Base-by-base conservation (phyloP, 257 asterid genomes). In the Solanum arcanum region DNA sequence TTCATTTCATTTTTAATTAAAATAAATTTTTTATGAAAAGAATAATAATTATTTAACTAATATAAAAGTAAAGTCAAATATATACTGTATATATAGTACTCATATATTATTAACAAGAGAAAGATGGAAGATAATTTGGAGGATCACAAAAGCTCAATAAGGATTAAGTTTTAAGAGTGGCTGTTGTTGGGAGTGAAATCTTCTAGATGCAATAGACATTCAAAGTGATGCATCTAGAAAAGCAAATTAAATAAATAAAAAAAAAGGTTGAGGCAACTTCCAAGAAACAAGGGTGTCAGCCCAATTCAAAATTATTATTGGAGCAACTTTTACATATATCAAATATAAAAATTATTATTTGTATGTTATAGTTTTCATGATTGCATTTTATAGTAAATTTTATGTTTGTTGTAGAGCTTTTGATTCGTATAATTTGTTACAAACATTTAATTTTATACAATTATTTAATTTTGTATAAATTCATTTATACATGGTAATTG, bases 341-440 rank as follows among this genome's bases (percentile, higher is more conserved):
- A 37, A 37, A 37, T 6, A 37, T 0, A 37, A 1, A 37, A 37
- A 37, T 37, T 37, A 37, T 35, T 37, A 37, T 37, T 37, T 6
- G 2, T 37, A 37, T 37, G 6, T 37, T 37, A 35, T 35, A 37
- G 0, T 37, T 37, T 37, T 0, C 1, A 37, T 37, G 7, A 37
- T 37, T 37, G 1, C 0, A 6, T 1, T 5, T 1, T 0, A 35
- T 35, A 35, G 0, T 1, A 1, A 35, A 35, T 37, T 37, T 37
- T 37, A 37, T 37, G 7, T 37, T 37, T 37, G 39, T 7, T 35
- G 6, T 37, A 1, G 7, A 37, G 2, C 39, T 37, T 37, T 37
- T 5, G 2, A 37, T 37, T 37, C 1, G 7, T 37, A 37, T 37
- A 37, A 5, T 37, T 37, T 6, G 7, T 7, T 37, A 5, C 7